Evolutionary conservation across 179 eudicot genomes (phyloP).

Genomic region (Patellifolia procumbens): DNA sequence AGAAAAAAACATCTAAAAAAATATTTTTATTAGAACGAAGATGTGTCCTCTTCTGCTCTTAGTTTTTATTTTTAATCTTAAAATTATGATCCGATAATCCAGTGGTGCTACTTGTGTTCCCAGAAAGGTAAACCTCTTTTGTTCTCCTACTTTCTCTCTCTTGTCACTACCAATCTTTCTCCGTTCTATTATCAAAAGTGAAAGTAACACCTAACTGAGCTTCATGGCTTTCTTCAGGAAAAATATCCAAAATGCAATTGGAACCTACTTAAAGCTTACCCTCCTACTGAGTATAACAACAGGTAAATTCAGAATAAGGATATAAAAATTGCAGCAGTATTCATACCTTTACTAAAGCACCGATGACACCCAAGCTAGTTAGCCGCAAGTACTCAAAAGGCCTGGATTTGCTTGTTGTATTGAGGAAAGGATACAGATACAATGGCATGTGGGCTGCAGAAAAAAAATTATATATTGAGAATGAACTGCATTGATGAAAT

Average conservation of each 20-base stretch:
- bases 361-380: slow-evolving; percentile 94
- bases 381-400: slow-evolving; percentile 97
- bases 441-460: slow-evolving; percentile 97
- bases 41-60: too few relatives aligned
- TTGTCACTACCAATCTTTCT: too few relatives aligned
- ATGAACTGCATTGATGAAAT: not conserved
- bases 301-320: slow-evolving; percentile 3
- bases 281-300: not conserved
- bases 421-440: slow-evolving; percentile 91
- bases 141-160: too few relatives aligned
- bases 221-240: not conserved
- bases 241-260: not conserved
- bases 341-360: slow-evolving; percentile 90
- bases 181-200: not conserved
- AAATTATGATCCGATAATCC: too few relatives aligned
- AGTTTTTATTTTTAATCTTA: too few relatives aligned
- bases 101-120: too few relatives aligned
- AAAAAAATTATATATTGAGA: not conserved
- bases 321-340: not conserved
- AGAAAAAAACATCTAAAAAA: not conserved
- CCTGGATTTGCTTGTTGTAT: slow-evolving; percentile 93
- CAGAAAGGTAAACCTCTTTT: too few relatives aligned
- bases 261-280: not conserved
- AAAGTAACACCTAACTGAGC: not conserved
- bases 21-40: too few relatives aligned